Base-by-base conservation (phyloP, 2,329 filamentous ascomycete genomes). In the Rhynchosporium agropyri region DNA sequence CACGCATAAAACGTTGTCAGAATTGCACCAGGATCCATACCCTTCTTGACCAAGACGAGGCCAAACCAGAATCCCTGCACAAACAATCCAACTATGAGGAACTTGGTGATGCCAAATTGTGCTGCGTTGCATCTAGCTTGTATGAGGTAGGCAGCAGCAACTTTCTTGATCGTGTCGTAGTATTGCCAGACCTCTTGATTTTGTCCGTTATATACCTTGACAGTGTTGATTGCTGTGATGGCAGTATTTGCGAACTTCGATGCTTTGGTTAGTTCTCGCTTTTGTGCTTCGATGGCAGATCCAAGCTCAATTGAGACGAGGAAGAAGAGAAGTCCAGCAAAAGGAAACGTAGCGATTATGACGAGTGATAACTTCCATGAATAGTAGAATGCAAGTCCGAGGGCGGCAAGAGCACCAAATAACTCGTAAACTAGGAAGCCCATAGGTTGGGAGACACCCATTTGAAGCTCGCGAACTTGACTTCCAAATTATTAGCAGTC, bases 11-110 rank as follows among this genome's bases (percentile, higher is more conserved):
- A 97, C 0, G 92, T 90, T 0, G 91, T 95, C 50, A 97, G 76
- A 3, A 96, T 84, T 61, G 88, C 80, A 0, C 88, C 90, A 0
- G 91, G 78, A 10, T 79, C 80, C 12, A 85, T 77, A 0, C 80
- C 74, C 1, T 82, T 76, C 9, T 81, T 79, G 9, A 95, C 86
- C 1, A 97, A 81, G 1, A 84, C 79, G 33, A 89, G 84, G 0
- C 92, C 93, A 69, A 93, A 96, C 85, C 91, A 97, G 72, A 98
- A 97, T 0, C 92, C 93, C 62, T 92, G 84, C 0, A 96, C 88
- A 68, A 98, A 97, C 74, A 97, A 87, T 1, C 81, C 81, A 3
- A 92, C 83, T 36, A 89, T 87, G 78, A 92, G 87, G 68, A 96
- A 84, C 53, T 89, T 87, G 58, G 91, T 82, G 54, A 89, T 84